Evolutionary conservation across 108 stramenopile genomes (phyloP), one percentile per base, ranked within the genome.

Genomic region (Skeletonema grethae): DNA sequence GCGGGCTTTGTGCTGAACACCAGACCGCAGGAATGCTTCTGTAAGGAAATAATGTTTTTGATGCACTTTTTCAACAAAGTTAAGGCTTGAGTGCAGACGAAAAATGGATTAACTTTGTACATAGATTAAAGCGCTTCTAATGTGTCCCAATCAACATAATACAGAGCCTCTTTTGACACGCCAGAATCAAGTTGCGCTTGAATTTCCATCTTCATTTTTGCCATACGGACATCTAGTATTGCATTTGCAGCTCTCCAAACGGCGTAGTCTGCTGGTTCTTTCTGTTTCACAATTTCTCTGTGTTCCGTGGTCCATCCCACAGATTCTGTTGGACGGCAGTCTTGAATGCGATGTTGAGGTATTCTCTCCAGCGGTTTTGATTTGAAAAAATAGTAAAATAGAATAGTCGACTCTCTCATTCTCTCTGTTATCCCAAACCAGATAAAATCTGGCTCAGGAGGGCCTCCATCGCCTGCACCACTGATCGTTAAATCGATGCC

Each of bases 381-480:
- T 22, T 34, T 66, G 50, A 72, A 79, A 16, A 65, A 50, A 35
- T 61, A 79, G 38, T 79, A 72, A 66, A 72, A 79, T 20, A 79
- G 48, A 1, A 56, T 32, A 0, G 63, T 70, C 11, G 69, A 70
- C 50, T 79, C 77, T 22, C 63, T 65, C 77, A 79, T 79, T 24
- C 77, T 58, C 59, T 79, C 77, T n/a, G 77, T 79, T 36, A 79
- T 79, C 2, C 77, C 77, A 50, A 79, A 79, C 77, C 77, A 79
- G 32, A 79, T 29, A 45, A 79, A 79, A 57, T 79, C 77, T 9
- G 77, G 77, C 30, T 79, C 78, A 0, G 78, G 61, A 53, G 41
- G 58, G 5, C 78, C 72, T 13, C 71, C 78, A 16, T 79, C 78
- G 9, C 65, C 77, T 15, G 16, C 71, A 34, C 71, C 78, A 43